Evolutionary conservation across 371 early-diverging fungal genomes (phyloP).

Genomic region (Amoeboaphelidium protococcarum): DNA sequence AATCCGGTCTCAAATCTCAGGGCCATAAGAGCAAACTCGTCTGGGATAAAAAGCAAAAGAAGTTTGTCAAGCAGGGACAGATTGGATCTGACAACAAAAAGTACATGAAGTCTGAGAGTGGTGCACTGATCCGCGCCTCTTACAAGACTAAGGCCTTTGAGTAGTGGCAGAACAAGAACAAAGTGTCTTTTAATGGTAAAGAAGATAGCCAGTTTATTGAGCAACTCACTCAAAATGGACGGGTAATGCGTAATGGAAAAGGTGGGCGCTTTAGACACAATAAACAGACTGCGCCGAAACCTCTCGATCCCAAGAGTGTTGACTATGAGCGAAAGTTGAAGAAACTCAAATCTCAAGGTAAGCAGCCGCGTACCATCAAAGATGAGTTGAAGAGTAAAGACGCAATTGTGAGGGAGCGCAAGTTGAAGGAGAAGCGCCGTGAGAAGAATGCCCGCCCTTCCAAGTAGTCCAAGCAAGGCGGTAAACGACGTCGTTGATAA

Average conservation of each 20-base stretch:
- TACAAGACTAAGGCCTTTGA: slow-evolving; percentile 52
- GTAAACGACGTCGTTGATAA: not conserved
- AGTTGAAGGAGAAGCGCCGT: slow-evolving; percentile 38
- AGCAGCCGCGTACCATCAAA: slow-evolving; percentile 2
- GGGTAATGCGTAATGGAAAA: too few relatives aligned
- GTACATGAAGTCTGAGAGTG: slow-evolving; percentile 68
- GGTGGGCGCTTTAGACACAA: slow-evolving; percentile 30
- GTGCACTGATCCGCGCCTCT: slow-evolving; percentile 59
- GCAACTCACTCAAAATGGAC: not conserved
- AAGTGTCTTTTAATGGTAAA: slow-evolving; percentile 38
- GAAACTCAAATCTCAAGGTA: slow-evolving; percentile 18
- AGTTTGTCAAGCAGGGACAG: slow-evolving; percentile 47
- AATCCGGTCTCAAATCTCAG: slow-evolving; percentile 21
- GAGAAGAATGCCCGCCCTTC: slow-evolving; percentile 22
- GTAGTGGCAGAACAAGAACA: slow-evolving; percentile 68
- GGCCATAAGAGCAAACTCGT: slow-evolving; percentile 27
- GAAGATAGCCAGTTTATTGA: slow-evolving; percentile 57
- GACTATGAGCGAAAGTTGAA: slow-evolving; percentile 38
- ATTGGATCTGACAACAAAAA: slow-evolving; percentile 90
- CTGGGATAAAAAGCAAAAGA: slow-evolving; percentile 86
- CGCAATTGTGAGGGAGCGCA: slow-evolving; percentile 57
- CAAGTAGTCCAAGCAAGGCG: not conserved
- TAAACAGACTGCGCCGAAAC: slow-evolving; percentile 24
- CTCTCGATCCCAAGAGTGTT: slow-evolving; percentile 25
- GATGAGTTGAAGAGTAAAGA: slow-evolving; percentile 55